Percentiles rank a stretch among this genome's conserved stretches.
Conservation (phyloP, 768 basidiomycete species). For the Boletus rubropictus region DNA sequence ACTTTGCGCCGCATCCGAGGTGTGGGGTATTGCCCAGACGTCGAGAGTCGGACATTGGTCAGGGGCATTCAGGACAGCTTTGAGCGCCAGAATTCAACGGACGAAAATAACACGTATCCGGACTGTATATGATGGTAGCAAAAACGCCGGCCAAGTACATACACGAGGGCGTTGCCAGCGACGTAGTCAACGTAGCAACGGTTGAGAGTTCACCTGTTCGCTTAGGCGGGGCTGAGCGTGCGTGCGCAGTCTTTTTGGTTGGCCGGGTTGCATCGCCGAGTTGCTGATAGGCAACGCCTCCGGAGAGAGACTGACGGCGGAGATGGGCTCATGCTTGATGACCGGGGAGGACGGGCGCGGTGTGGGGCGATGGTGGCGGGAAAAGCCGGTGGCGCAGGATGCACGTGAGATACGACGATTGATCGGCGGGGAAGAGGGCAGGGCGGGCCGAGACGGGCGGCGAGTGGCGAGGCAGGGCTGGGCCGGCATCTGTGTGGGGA, state of each 20-base stretch:
- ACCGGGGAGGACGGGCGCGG: conserved; percentile 11
- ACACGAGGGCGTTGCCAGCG: background rate
- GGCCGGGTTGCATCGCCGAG: no score
- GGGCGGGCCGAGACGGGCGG: conserved; percentile 18
- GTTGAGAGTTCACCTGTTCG: conserved; percentile 1
- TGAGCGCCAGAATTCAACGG: no score
- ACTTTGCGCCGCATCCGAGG: no score
- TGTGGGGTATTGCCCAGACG: no score
- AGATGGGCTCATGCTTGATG: conserved; percentile 7
- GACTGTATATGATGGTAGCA: no score
- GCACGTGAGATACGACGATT: conserved; percentile 3
- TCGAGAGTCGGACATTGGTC: background rate
- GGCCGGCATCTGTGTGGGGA: conserved; percentile 20
- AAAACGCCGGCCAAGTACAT: no score
- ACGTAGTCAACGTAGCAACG: background rate
- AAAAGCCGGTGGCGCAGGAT: conserved; percentile 25
- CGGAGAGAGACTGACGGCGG: background rate
- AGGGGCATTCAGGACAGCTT: no score
- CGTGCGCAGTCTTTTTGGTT: no score
- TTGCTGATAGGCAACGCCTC: no score
- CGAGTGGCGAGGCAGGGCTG: conserved; percentile 25
- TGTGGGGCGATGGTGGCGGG: conserved; percentile 14
- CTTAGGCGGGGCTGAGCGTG: background rate
- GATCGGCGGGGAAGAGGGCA: conserved; percentile 9
- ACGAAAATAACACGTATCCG: no score